phyloP scores from a whole-genome alignment of 495 filamentous ascomycete species.

The Aspergillus wentii region DNA sequence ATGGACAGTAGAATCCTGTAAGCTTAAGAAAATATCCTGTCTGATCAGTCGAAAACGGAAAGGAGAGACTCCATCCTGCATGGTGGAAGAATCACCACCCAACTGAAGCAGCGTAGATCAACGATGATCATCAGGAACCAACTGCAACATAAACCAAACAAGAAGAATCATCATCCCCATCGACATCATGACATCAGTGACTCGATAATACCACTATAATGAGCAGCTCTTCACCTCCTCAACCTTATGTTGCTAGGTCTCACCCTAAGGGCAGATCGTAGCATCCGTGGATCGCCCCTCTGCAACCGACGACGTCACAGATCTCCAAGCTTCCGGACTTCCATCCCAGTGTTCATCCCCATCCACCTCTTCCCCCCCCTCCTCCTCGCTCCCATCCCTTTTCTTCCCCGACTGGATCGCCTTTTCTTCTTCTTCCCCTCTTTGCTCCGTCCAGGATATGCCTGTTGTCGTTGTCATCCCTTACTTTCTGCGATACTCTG shows the following conservation, averaged over 20 bases:
- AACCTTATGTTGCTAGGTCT: neutral
- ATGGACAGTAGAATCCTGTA: too few relatives aligned
- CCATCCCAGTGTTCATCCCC: constrained; percentile 14
- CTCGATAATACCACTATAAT: too few relatives aligned
- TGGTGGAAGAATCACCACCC: constrained; percentile 7
- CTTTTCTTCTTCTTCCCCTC: constrained; percentile 3
- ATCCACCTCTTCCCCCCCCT: neutral
- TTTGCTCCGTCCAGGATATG: constrained; percentile 11
- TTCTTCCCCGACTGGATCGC: too few relatives aligned
- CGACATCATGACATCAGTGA: constrained; percentile 17
- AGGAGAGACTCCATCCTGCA: too few relatives aligned
- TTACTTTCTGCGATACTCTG: constrained; percentile 4
- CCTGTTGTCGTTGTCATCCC: constrained; percentile 6
- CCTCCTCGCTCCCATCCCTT: constrained; percentile 4
- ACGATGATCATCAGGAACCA: too few relatives aligned
- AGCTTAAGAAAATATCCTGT: too few relatives aligned
- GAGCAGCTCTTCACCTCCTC: constrained; percentile 1
- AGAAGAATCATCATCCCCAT: neutral
- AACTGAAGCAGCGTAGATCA: too few relatives aligned
- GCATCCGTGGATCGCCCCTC: constrained; percentile 10
- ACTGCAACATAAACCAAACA: neutral
- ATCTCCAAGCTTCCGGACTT: constrained; percentile 26
- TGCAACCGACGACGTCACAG: constrained; percentile 24
- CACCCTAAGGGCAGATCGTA: too few relatives aligned
- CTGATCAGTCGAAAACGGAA: constrained; percentile 1